phyloP scores from a whole-genome alignment of 371 early-diverging fungal genomes.

The Mortierella sp. region DNA sequence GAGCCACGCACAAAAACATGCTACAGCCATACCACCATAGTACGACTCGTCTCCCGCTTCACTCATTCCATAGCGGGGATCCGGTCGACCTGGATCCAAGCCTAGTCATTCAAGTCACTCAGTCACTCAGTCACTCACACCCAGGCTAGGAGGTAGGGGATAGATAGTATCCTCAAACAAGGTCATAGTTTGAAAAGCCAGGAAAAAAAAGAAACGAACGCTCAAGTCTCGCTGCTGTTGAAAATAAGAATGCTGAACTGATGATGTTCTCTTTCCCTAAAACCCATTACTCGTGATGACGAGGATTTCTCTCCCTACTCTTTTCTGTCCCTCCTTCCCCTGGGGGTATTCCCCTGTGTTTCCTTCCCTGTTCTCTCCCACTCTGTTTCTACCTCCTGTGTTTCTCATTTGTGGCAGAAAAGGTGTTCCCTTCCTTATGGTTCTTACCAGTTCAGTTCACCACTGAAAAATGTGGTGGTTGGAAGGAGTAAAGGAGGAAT shows the following conservation, averaged over 20 bases:
- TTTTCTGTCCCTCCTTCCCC: not conserved
- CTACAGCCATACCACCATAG: no score
- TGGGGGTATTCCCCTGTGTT: not conserved
- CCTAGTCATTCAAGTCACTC: no score
- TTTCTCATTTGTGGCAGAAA: not conserved
- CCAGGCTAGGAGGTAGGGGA: no score
- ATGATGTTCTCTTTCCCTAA: not conserved
- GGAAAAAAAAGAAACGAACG: not conserved
- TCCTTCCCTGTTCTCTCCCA: not conserved
- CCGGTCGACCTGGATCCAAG: no score
- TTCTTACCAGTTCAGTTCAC: no score
- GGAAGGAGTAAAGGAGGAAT: not conserved
- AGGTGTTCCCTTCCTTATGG: no score
- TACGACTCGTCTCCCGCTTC: no score
- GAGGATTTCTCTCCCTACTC: not conserved
- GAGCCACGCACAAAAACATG: no score
- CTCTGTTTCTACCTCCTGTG: not conserved
- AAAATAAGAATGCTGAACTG: not conserved
- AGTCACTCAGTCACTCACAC: no score
- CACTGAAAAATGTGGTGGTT: no score
- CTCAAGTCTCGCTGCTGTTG: not conserved
- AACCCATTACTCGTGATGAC: not conserved
- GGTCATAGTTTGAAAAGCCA: not conserved
- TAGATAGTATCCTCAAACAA: no score
- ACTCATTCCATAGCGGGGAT: no score